Evolutionary conservation across 192 early-diverging fungal genomes (phyloP).

Genomic region (Gryganskiella cystojenkinii): DNA sequence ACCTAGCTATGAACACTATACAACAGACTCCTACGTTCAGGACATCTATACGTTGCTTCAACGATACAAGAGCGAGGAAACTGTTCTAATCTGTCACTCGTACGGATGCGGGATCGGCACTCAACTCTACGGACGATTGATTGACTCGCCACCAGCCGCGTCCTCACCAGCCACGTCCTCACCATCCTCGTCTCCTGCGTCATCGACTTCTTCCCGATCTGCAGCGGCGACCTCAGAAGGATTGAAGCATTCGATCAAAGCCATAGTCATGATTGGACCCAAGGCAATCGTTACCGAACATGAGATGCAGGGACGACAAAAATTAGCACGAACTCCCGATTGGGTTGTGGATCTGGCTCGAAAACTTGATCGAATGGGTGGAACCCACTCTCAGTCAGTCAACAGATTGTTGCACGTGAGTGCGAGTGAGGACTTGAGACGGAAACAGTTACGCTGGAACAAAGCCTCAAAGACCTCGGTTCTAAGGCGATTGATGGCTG

Average conservation of each 20-base stretch:
- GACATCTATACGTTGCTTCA: constrained; percentile 56
- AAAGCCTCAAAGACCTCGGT: constrained; percentile 58
- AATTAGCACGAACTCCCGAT: constrained; percentile 56
- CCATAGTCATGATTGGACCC: constrained; percentile 61
- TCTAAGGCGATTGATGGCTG: constrained; percentile 54
- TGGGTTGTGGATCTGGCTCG: constrained; percentile 58
- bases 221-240: neutral
- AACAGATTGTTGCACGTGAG: constrained; percentile 53
- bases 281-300: constrained; percentile 56
- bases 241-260: constrained; percentile 53
- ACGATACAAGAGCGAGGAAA: constrained; percentile 58
- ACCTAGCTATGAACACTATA: constrained; percentile 60
- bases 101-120: constrained; percentile 66
- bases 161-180: constrained; percentile 1
- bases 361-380: constrained; percentile 58
- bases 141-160: neutral
- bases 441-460: constrained; percentile 64
- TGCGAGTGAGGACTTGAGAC: constrained; percentile 41
- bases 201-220: constrained; percentile 1
- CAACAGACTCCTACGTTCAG: constrained; percentile 56
- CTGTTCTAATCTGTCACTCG: constrained; percentile 65
- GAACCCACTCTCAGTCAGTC: constrained; percentile 57
- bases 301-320: constrained; percentile 33
- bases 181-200: neutral
- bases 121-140: constrained; percentile 36